These are phyloP conservation scores for Xylaria castorea DNA, from an alignment of 495 filamentous ascomycete species.

Conservation along the genomic window DNA sequence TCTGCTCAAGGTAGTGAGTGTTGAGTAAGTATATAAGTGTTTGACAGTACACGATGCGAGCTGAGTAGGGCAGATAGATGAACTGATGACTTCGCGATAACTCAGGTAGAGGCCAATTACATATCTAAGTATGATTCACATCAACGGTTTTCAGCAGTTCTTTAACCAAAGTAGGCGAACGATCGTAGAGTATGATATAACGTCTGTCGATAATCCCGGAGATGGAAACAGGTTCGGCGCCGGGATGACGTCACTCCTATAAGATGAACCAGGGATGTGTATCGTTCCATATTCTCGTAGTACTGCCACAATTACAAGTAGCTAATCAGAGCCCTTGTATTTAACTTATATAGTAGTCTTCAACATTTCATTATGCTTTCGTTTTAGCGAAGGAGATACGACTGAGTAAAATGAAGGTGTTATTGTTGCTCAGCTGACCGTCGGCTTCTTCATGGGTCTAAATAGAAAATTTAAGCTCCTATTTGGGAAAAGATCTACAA, in stretches of 20 bases:
- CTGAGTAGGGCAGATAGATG: not conserved
- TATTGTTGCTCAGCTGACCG: too few species aligned
- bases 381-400: too few species aligned
- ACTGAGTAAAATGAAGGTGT: too few species aligned
- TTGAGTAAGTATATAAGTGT: not conserved
- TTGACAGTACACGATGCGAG: not conserved
- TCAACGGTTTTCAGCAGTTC: too few species aligned
- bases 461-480: too few species aligned
- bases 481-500: too few species aligned
- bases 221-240: constrained; percentile 21
- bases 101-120: not conserved
- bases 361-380: too few species aligned
- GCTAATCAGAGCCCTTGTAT: too few species aligned
- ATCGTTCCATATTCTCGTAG: not conserved
- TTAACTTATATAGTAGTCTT: too few species aligned
- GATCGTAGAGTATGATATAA: not conserved
- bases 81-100: not conserved
- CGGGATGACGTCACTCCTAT: constrained; percentile 20
- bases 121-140: not conserved
- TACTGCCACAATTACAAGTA: too few species aligned
- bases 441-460: too few species aligned
- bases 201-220: not conserved
- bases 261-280: not conserved
- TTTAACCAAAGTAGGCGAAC: not conserved
- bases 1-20: not conserved